These are phyloP conservation scores for Trametes versicolor DNA, from an alignment of 1,284 basidiomycete genomes.

Conservation along the genomic window DNA sequence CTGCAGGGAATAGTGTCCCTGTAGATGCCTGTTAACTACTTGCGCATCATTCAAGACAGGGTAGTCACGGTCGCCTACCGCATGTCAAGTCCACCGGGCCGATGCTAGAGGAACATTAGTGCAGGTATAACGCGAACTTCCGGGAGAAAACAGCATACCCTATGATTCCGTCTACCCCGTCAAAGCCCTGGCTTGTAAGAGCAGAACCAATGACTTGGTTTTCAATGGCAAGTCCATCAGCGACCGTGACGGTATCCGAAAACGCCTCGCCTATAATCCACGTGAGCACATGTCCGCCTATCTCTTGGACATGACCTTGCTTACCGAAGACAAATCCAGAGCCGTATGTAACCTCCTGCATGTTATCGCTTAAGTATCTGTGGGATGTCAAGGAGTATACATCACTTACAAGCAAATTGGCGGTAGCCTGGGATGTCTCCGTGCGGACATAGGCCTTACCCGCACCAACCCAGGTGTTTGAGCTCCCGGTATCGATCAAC, in stretches of 20 bases:
- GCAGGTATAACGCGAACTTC: no score
- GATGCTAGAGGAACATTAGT: conserved; percentile 43
- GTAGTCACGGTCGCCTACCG: conserved; percentile 30
- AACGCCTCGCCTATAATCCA: conserved; percentile 43
- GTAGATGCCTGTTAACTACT: neutral
- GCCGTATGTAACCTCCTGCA: conserved; percentile 44
- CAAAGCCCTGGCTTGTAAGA: conserved; percentile 48
- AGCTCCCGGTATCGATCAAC: conserved; percentile 45
- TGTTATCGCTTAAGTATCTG: neutral
- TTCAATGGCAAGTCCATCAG: conserved; percentile 49
- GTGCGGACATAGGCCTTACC: conserved; percentile 47
- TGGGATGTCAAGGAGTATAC: neutral
- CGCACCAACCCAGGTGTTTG: conserved; percentile 64
- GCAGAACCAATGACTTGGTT: conserved; percentile 63
- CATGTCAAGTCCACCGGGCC: conserved; percentile 57
- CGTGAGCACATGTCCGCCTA: conserved; percentile 43
- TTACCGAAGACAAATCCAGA: conserved; percentile 58
- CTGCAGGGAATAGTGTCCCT: conserved; percentile 45
- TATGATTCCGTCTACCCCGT: conserved; percentile 60
- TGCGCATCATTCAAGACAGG: neutral
- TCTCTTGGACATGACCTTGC: conserved; percentile 43
- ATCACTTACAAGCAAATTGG: conserved; percentile 48
- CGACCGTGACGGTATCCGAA: conserved; percentile 39
- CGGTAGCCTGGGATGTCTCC: conserved; percentile 51
- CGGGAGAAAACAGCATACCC: conserved; percentile 43